Evolutionary conservation across 208 protist genomes (phyloP).

Genomic region (Wallacemonas sp.): DNA sequence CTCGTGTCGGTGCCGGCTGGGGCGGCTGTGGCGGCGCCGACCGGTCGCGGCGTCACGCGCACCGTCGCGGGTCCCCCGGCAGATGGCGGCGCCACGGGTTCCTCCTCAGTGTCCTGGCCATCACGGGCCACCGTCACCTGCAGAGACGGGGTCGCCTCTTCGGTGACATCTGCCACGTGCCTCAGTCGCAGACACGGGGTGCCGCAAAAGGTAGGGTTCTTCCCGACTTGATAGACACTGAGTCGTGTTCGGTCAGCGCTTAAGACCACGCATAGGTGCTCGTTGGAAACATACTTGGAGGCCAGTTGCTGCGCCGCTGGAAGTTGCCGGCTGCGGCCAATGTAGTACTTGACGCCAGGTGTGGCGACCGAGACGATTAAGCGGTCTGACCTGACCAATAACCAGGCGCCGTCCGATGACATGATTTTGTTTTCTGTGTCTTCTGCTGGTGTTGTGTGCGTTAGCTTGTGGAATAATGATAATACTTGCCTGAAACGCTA

Average conservation of each 20-base stretch:
- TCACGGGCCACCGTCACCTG: neutral
- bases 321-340: constrained; percentile 51
- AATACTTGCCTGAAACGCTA: too few relatives aligned
- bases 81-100: neutral
- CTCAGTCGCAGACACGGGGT: constrained; percentile 14
- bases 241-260: constrained; percentile 33
- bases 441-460: neutral
- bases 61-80: constrained; percentile 13
- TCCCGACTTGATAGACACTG: constrained; percentile 41
- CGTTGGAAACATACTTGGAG: constrained; percentile 59
- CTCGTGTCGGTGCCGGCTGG: constrained; percentile 19
- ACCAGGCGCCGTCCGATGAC: constrained; percentile 36
- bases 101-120: neutral
- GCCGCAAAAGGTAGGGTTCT: constrained; percentile 72
- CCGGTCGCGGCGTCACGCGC: constrained; percentile 19
- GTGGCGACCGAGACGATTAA: constrained; percentile 41
- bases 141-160: neutral
- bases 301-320: constrained; percentile 48
- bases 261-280: constrained; percentile 55
- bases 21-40: constrained; percentile 12
- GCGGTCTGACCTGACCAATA: constrained; percentile 66
- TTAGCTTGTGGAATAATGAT: neutral
- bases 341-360: constrained; percentile 27
- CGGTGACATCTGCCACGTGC: neutral
- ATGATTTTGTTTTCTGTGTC: neutral